Base-by-base conservation (phyloP, 2,329 filamentous ascomycete genomes). In the Trichoderma sp. region DNA sequence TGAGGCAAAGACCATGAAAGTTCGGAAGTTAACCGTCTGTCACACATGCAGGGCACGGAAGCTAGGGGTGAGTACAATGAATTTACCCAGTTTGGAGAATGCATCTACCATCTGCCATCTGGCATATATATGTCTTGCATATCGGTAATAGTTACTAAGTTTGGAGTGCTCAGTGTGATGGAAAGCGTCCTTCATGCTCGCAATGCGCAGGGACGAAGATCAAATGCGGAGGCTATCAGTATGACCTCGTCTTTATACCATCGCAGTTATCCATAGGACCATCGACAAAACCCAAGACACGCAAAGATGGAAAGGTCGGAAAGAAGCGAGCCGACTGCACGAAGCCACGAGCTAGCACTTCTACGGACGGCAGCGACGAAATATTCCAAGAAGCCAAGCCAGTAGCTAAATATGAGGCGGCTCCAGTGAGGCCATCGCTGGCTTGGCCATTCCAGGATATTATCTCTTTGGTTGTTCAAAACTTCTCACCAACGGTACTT, bases 11-110 rank as follows among this genome's bases (percentile, higher is more conserved):
- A 45, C 39, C 3, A 74, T 73, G 72, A 75, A 75, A 39, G 64
- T 73, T 37, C 64, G 73, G 45, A 69, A 71, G 50, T 56, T 65
- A 35, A 73, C 70, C 13, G 70, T 74, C 7, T 74, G 73, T 35
- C 72, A 74, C 53, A 73, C 70, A 17, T 75, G 73, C 59, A 70
- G 73, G 65, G 68, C 69, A 8, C 70, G 73, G 9, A 75, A 75
- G 50, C 50, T 75, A 1, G 73, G 71, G 54, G 73, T 74, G 67
- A 61, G 72, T 70, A 19, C 9, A n/a, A 39, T n/a, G 22, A 37
- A 34, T 39, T 48, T 34, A 9, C 19, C 39, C 27, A 12, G 17
- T 50, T 32, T 42, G 17, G 27, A 17, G 27, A 48, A 29, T 34
- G 15, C 52, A 19, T 48, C 15, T 45, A 13, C 10, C 17, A 29